Evolutionary conservation across 352 stramenopile species (phyloP), one percentile per base, ranked within the genome.

Genomic region (Phytophthora brassicae): DNA sequence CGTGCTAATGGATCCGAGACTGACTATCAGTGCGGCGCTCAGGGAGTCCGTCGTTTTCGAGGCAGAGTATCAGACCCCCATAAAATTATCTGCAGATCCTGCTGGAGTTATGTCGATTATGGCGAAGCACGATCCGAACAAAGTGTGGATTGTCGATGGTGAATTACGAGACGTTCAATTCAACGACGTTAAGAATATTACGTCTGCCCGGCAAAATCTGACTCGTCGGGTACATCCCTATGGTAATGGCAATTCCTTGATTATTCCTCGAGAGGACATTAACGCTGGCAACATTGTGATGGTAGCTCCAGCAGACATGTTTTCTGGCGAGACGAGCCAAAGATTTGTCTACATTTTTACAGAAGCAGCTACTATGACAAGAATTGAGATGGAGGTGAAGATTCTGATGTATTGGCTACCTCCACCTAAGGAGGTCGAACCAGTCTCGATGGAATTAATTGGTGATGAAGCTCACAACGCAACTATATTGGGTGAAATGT

Each of bases 341-440:
- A 49, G 33, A 6, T 64, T 70, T 47, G 56, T 19, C 12, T 70
- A 70, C n/a, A 59, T 58, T 19, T 70, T 65, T 43, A 66, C 48
- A 1, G 39, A 64, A 28, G 1, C 26, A 19, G 23, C 13, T 6
- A 56, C 60, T 7, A 54, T 55, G 53, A 64, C 56, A 26, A 64
- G 53, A 24, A 24, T 68, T 4, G 60, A 68, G 12, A 23, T 54
- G 20, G 60, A 64, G 14, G 45, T 64, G 12, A 57, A 24, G 33
- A 20, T 68, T 28, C 36, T 58, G 29, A 17, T 68, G 35, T 64
- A 63, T 48, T 68, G 60, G 60, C 24, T 45, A 7, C 52, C 60
- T 42, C 29, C 52, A 8, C 52, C 54, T 11, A 64, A 64, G 26
- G 53, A 68, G 53, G 36, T 58, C 3, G 54, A 62, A 0, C 53